phyloP scores from a whole-genome alignment of 768 basidiomycete species.

The Hygrocybe punicea region DNA sequence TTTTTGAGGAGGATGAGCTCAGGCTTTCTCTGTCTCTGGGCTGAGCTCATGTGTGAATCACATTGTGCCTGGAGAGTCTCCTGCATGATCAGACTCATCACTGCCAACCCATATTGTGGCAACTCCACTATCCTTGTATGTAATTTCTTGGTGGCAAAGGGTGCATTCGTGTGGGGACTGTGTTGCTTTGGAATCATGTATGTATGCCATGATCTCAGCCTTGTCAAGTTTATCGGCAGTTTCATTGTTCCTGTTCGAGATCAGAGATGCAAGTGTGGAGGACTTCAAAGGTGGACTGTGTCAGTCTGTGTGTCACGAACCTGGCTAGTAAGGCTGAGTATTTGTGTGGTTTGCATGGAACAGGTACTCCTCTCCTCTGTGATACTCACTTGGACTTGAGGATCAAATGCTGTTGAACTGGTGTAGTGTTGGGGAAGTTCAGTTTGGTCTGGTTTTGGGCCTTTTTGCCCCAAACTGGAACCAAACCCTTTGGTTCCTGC shows the following conservation, averaged over 20 bases:
- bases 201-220: background rate
- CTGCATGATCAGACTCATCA: constrained; percentile 6
- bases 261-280: background rate
- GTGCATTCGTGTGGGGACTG: background rate
- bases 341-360: background rate
- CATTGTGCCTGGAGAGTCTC: constrained; percentile 8
- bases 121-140: constrained; percentile 8
- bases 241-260: background rate
- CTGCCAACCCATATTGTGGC: constrained; percentile 7
- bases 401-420: background rate
- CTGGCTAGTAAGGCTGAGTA: background rate
- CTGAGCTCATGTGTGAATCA: background rate
- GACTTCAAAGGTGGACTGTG: background rate
- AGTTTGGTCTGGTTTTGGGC: no score
- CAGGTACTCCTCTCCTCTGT: background rate
- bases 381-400: background rate
- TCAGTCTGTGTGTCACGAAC: background rate
- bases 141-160: constrained; percentile 10
- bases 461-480: no score
- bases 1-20: background rate
- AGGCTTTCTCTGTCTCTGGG: no score
- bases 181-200: constrained; percentile 3
- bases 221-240: background rate
- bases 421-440: background rate
- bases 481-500: no score